Evolutionary conservation across 2,329 filamentous ascomycete species (phyloP), one percentile per base, ranked within the genome.

Genomic region (Chaetomiaceae sp.): DNA sequence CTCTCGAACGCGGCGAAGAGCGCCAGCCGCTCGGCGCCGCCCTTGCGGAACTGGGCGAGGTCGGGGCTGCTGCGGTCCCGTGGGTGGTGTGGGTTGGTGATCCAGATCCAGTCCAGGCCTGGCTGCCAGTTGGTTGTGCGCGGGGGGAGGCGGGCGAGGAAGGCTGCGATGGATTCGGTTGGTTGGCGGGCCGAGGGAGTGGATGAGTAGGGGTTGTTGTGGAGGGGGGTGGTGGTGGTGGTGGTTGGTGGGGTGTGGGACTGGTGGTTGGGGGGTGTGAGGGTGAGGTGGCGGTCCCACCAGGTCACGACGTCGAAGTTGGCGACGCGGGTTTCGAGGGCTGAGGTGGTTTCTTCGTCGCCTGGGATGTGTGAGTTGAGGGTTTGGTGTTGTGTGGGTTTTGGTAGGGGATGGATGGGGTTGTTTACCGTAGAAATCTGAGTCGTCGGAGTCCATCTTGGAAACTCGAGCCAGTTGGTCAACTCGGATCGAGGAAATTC

Each of bases 91-190:
- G 85, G 85, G 64, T 89, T 89, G 46, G 76, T 77, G 37, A 87
- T 78, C 71, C 78, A 89, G 42, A 95, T 88, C 72, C 79, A 90
- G 43, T 95, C 88, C 3, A 76, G 73, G 0, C 69, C 58, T 0
- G 61, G 61, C 1, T 65, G 67, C 3, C 68, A 64, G 2, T 72
- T 66, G 1, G 83, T 87, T 1, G 77, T 84, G 3, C 77, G 75
- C 0, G 89, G 87, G 0, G 85, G 85, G 0, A 91, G 72, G 8
- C 88, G 81, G 8, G 69, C 53, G 2, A 93, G 67, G 59, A 95
- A 95, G 1, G 54, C 58, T 10, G 57, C 53, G 9, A 65, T 53
- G 33, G 57, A 56, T 45, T 67, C 64, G 8, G 38, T 58, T 9
- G 63, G 56, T 64, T 86, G 85, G 72, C 84, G 82, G 21, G 78